Base-by-base conservation (phyloP, 768 basidiomycete genomes). In the Clitopilus passeckerianus region DNA sequence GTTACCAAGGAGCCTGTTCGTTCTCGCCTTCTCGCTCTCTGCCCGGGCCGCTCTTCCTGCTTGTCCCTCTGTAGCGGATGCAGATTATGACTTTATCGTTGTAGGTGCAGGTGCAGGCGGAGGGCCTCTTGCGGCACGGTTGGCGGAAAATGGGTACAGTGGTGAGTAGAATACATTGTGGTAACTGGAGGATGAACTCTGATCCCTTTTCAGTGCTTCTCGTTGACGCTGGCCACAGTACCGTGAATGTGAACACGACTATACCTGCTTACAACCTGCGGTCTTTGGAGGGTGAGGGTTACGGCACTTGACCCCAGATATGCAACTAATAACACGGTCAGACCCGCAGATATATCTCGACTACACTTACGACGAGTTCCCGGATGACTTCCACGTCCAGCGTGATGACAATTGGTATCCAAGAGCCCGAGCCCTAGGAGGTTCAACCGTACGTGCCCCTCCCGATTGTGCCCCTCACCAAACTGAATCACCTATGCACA, bases 141-240 rank as follows among this genome's bases (percentile, higher is more conserved):
- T 71, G 14, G 68, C 61, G 18, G 65, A 66, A 59, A 34, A 52
- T n/a, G 70, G 68, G 1, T 69, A 66, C 44, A 69, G 68, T 18
- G 68, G 69, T 66, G 58, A 46, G 54, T 35, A 33, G 12, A 7
- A 59, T 18, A 2, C 50, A 18, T 18, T 23, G 7, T 43, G 46
- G 0, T 37, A 15, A 34, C 56, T 34, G 16, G 20, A 7, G 3
- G 20, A 18, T n/a, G 10, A 9, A 3, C 16, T n/a, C 46, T 50
- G 10, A 50, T 18, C 46, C 10, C 15, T 5, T 50, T 5, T 12
- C 34, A 71, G 71, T 71, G 1, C 66, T 71, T 18, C 59, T 71
- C 8, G 62, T 73, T n/a, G 72, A 73, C 33, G 68, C 70, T 9
- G 68, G 72, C 1, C 65, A 69, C 53, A 67, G 67, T 27, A 64